phyloP scores from a whole-genome alignment of 176 grass and related monocot genomes.

The Musa schizocarpa region DNA sequence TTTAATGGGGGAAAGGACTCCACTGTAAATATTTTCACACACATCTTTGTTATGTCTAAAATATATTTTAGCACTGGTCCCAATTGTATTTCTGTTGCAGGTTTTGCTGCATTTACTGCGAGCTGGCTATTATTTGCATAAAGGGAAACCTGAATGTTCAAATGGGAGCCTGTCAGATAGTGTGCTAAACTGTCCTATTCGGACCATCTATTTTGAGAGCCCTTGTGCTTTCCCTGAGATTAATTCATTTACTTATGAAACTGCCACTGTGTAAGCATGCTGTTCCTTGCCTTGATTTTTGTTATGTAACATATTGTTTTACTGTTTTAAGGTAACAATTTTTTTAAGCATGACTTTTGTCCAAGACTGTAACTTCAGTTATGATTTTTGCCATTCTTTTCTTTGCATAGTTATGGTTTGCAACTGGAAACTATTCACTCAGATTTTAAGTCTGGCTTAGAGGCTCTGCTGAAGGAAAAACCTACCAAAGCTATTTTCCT shows the following conservation, averaged over 20 bases:
- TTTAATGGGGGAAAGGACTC: conserved; percentile 99
- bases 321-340: conserved; percentile 1
- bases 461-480: conserved; percentile 66
- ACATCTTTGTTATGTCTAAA: conserved; percentile 19
- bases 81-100: conserved; percentile 24
- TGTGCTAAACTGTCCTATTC: conserved; percentile 68
- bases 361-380: not conserved
- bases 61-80: conserved; percentile 4
- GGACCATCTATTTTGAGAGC: conserved; percentile 95
- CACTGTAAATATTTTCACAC: conserved; percentile 55
- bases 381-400: conserved; percentile 16
- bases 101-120: conserved; percentile 94
- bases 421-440: conserved; percentile 74
- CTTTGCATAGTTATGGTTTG: conserved; percentile 66
- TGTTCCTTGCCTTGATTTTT: conserved; percentile 1
- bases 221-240: conserved; percentile 92
- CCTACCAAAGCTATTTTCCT: conserved; percentile 96
- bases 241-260: conserved; percentile 93
- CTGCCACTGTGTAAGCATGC: conserved; percentile 52
- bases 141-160: conserved; percentile 27
- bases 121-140: conserved; percentile 90
- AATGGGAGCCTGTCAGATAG: conserved; percentile 30
- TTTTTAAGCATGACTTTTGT: not conserved
- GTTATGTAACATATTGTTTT: not conserved
- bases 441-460: conserved; percentile 95